Base-by-base conservation (phyloP, 2,329 filamentous ascomycete genomes). In the Diaporthe eres region DNA sequence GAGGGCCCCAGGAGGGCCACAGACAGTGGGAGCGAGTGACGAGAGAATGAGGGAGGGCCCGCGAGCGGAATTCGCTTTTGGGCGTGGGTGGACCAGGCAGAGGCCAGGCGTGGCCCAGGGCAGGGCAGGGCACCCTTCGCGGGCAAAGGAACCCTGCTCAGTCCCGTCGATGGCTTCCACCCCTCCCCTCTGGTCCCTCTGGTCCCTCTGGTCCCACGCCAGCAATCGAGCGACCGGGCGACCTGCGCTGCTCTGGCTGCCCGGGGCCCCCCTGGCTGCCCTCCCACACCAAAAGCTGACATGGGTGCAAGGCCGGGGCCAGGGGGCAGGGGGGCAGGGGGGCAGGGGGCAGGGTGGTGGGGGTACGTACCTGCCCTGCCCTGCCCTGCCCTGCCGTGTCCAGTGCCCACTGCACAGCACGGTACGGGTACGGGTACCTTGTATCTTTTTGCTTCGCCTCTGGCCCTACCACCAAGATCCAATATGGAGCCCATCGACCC, bases 401-500 rank as follows among this genome's bases (percentile, higher is more conserved):
- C 60, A 31, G 31, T 37, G 31, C 22, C 63, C 47, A 25, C 63
- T 25, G 47, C 63, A 68, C 47, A 68, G 63, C 63, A 39, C 31
- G 31, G 47, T 68, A 39, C 63, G 31, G 63, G 63, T 68, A 49
- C 63, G 47, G 44, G 63, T 53, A 53, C 63, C 63, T 25, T 68
- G 63, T 68, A 68, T 68, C 47, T 67, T 53, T 68, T 68, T 72
- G 71, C 71, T 72, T 72, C 71, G 71, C 71, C 71, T 72, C 58
- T 72, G 60, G 71, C 71, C 71, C 71, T 72, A 72, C 71, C 71
- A 65, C 58, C 37, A 39, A 72, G 71, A 72, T 72, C 71, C 71
- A 72, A 72, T 72, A 75, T 75, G 74, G 67, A 42, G 53, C 60
- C 67, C 57, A 73, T 73, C 74, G 49, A 75, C 74, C 71, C 51